These are phyloP conservation scores for Penicillium simplicissimum DNA, from an alignment of 495 filamentous ascomycete species.

Conservation along the genomic window DNA sequence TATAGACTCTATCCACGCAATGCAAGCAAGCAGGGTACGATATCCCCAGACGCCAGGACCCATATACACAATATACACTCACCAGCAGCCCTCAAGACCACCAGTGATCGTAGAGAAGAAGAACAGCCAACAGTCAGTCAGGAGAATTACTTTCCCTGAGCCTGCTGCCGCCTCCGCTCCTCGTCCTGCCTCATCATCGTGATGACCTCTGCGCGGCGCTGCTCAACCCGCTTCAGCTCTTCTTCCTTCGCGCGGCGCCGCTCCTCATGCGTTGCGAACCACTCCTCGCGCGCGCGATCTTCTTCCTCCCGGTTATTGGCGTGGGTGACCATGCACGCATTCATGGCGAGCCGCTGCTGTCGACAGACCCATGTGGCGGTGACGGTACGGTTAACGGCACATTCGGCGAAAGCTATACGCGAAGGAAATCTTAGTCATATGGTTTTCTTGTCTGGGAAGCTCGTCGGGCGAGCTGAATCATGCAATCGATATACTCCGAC, in stretches of 20 bases:
- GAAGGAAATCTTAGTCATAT: slow-evolving; percentile 6
- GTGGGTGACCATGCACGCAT: slow-evolving; percentile 84
- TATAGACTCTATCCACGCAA: slow-evolving; percentile 1
- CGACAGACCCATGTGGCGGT: slow-evolving; percentile 85
- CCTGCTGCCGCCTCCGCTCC: slow-evolving; percentile 33
- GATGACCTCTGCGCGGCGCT: slow-evolving; percentile 48
- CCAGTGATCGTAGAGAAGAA: not conserved
- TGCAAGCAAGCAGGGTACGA: slow-evolving; percentile 13
- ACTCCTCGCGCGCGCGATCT: slow-evolving; percentile 88
- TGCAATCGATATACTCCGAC: slow-evolving; percentile 1
- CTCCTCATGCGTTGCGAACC: slow-evolving; percentile 76
- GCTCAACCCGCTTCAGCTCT: slow-evolving; percentile 51
- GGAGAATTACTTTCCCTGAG: slow-evolving; percentile 25
- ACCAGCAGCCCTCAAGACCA: not conserved
- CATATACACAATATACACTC: slow-evolving; percentile 27
- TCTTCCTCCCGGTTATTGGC: slow-evolving; percentile 84
- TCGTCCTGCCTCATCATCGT: slow-evolving; percentile 59
- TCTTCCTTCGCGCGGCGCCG: slow-evolving; percentile 62
- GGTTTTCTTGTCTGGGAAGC: not conserved
- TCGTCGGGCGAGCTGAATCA: not conserved
- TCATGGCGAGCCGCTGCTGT: slow-evolving; percentile 77
- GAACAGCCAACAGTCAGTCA: not conserved
- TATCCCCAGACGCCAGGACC: slow-evolving; percentile 23
- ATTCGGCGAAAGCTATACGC: slow-evolving; percentile 78
- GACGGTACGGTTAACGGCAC: slow-evolving; percentile 81